A percentile compares a stretch with the other conserved stretches of the same genome.
phyloP scores from a whole-genome alignment of 192 early-diverging fungal species.

The Backusella luteola region DNA sequence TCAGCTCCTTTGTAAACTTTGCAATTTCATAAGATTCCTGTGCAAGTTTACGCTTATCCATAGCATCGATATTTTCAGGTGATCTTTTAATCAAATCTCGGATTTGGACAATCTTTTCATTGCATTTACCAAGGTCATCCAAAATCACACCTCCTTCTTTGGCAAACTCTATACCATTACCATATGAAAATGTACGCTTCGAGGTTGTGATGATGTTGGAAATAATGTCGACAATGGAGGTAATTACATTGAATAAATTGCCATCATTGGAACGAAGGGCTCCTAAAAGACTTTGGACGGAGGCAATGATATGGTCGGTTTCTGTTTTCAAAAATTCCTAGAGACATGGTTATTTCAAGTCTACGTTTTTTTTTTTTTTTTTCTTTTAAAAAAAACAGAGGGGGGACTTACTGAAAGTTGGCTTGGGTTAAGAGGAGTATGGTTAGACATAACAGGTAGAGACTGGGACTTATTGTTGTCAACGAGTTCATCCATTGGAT shows the following conservation, averaged over 20 bases:
- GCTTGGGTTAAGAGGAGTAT: not conserved
- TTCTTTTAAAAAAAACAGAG: not conserved
- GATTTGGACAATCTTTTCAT: constrained; percentile 57
- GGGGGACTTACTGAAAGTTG: not conserved
- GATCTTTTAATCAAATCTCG: constrained; percentile 43
- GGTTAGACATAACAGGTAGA: not conserved
- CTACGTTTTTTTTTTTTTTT: not conserved
- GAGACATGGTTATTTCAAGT: constrained; percentile 41
- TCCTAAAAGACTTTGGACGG: constrained; percentile 68
- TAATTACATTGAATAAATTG: constrained; percentile 39
- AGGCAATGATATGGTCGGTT: constrained; percentile 71
- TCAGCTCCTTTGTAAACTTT: constrained; percentile 82
- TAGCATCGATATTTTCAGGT: constrained; percentile 51
- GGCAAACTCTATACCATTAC: constrained; percentile 30
- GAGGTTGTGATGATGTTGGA: constrained; percentile 51
- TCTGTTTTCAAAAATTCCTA: constrained; percentile 65
- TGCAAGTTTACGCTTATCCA: constrained; percentile 82
- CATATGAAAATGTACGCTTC: constrained; percentile 41
- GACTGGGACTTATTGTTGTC: not conserved
- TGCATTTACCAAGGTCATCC: constrained; percentile 49
- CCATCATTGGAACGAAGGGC: constrained; percentile 50
- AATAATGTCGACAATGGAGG: constrained; percentile 32
- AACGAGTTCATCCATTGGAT: not conserved
- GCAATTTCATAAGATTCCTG: constrained; percentile 88
- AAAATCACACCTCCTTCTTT: constrained; percentile 53